A percentile compares a stretch with the other conserved stretches of the same genome.
phyloP scores from a whole-genome alignment of 257 asterid genomes.

The Linaria vulgaris region DNA sequence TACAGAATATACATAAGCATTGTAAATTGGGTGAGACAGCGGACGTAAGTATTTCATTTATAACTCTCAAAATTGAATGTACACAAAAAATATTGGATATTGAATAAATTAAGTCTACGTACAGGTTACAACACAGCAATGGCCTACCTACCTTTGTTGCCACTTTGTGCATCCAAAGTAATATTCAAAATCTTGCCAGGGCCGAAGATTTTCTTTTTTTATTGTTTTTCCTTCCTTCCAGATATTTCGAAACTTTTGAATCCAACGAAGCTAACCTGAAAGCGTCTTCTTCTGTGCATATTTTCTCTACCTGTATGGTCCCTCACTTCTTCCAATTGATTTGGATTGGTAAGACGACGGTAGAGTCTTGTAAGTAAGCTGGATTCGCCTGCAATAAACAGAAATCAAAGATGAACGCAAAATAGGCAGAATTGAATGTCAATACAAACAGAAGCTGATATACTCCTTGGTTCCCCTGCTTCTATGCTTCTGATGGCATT shows the following conservation, averaged over 20 bases:
- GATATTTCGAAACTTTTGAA: conserved; percentile 62
- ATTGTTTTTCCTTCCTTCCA: conserved; percentile 67
- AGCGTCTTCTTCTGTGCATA: conserved; percentile 84
- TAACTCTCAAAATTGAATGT: neutral
- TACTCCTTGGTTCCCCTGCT: neutral
- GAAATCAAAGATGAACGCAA: too few species aligned
- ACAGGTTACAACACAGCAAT: too few species aligned
- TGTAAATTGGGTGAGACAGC: too few species aligned
- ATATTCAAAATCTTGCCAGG: conserved; percentile 82
- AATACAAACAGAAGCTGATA: too few species aligned
- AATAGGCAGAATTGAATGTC: too few species aligned
- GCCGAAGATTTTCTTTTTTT: conserved; percentile 72
- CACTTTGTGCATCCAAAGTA: conserved; percentile 52
- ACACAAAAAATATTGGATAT: neutral
- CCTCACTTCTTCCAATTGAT: conserved; percentile 96
- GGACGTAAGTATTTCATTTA: too few species aligned
- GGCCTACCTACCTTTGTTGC: conserved; percentile 40
- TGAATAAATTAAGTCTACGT: neutral
- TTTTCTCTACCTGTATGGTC: conserved; percentile 73
- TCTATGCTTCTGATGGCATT: neutral
- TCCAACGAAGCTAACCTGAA: conserved; percentile 63
- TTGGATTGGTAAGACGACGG: conserved; percentile 73
- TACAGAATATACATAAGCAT: too few species aligned
- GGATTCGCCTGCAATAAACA: conserved; percentile 69
- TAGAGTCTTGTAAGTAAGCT: conserved; percentile 69